phyloP scores from a whole-genome alignment of 805 yeast genomes.

The Kurtzmaniella cleridarum region DNA sequence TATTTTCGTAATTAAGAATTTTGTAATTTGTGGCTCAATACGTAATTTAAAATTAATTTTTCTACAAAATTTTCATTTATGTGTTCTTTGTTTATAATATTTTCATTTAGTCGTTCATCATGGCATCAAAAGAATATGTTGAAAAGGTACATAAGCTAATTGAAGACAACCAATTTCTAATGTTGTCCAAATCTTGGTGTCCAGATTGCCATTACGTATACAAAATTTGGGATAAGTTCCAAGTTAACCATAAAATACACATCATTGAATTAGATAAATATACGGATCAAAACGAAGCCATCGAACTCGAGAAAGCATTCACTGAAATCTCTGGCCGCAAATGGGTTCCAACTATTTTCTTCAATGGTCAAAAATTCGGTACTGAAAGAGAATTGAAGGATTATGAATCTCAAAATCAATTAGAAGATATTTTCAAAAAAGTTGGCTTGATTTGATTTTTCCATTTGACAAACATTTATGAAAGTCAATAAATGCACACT shows the following conservation, averaged over 20 bases:
- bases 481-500: no score
- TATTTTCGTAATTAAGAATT: no score
- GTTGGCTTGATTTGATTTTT: conserved; percentile 12
- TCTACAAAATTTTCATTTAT: no score
- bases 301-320: conserved; percentile 49
- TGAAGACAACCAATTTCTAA: conserved; percentile 41
- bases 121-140: conserved; percentile 17
- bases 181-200: conserved; percentile 72
- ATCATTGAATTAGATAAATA: conserved; percentile 60
- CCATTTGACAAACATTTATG: no score
- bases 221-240: conserved; percentile 47
- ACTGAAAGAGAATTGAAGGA: conserved; percentile 44
- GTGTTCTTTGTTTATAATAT: no score
- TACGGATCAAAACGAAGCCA: conserved; percentile 43
- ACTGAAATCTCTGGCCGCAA: conserved; percentile 52
- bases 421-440: conserved; percentile 28
- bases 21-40: no score
- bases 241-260: conserved; percentile 44
- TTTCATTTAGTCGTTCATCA: no score
- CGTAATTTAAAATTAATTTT: no score
- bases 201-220: conserved; percentile 70
- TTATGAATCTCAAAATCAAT: conserved; percentile 28
- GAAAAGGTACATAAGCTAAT: conserved; percentile 44
- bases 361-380: conserved; percentile 55
- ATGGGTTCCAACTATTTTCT: conserved; percentile 68